Conservation (phyloP, 1,284 basidiomycete genomes). For the Butyriboletus appendiculatus region DNA sequence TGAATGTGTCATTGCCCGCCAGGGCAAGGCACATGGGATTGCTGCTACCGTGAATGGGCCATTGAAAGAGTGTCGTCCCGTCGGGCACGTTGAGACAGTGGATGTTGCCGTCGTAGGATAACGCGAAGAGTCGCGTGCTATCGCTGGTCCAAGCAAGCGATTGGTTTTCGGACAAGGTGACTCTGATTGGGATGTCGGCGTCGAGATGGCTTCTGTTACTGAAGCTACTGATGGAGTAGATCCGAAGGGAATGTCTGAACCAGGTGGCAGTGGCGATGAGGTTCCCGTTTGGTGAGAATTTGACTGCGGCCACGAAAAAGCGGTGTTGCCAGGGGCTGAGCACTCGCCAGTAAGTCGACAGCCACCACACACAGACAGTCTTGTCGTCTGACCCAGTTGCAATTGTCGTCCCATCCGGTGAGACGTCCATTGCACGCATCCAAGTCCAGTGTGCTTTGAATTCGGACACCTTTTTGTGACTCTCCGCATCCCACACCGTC, state of each 20-base stretch:
- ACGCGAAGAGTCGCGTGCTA: constrained; percentile 1
- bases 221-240: neutral
- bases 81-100: neutral
- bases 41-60: neutral
- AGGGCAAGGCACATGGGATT: neutral
- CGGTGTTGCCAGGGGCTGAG: too few species aligned
- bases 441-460: too few species aligned
- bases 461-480: too few species aligned
- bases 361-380: too few species aligned
- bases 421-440: too few species aligned
- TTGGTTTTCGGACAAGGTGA: neutral
- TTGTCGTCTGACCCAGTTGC: too few species aligned
- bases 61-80: neutral
- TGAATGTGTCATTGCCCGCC: neutral
- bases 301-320: constrained; percentile 4
- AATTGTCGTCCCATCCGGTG: too few species aligned
- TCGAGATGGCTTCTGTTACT: too few species aligned
- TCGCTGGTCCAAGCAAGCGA: constrained; percentile 1
- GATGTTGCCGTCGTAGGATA: neutral
- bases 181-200: too few species aligned
- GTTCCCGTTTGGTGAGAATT: constrained; percentile 8
- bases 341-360: too few species aligned
- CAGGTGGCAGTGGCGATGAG: constrained; percentile 13
- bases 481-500: constrained; percentile 2
- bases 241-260: neutral